Evolutionary conservation across 2,329 filamentous ascomycete genomes (phyloP), one percentile per base, ranked within the genome.

Genomic region (Ophioceras dolichostomum): DNA sequence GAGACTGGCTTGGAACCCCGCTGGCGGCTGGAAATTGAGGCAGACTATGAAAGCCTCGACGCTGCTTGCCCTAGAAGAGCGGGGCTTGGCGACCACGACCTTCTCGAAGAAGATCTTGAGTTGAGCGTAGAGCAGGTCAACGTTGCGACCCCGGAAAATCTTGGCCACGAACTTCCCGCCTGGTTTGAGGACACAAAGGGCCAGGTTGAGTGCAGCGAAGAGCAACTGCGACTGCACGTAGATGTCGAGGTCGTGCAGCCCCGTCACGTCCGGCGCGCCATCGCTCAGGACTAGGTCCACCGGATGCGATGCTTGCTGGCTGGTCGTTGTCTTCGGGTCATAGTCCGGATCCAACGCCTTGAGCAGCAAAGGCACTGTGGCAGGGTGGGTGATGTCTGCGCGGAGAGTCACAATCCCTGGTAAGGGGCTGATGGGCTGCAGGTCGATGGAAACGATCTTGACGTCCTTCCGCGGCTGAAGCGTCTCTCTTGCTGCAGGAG

Each of bases 91-190:
- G 13, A 96, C 86, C 17, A 85, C 75, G 30, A 98, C 91, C 38
- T 75, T 67, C 46, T 82, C 76, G 48, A 98, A 98, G 38, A 96
- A 87, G 16, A 89, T 76, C 56, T 88, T 91, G 37, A 98, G 72
- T 57, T 98, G 91, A 2, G 87, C 87, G 53, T 91, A 96, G 8
- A 98, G 73, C 18, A 96, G 67, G 53, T 96, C 91, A n/a, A 96
- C 88, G 51, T 96, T 91, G 48, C 87, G 80, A 13, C 85, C 88
- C 13, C 91, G 69, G 64, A 98, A 98, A 43, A 98, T 95, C 66
- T 98, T 98, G 41, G 91, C 91, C 7, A 98, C 89, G 49, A 98
- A 98, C 52, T 86, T 94, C 44, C 91, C 91, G 31, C 91, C 91
- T 0, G 88, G 88, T 41, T 83, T 83, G 17, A 98, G 73, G 10